A percentile compares a stretch with the other conserved stretches of the same genome.
Evolutionary conservation across 148 eudicot genomes (phyloP).

Genomic region (Heliosperma pusillum): DNA sequence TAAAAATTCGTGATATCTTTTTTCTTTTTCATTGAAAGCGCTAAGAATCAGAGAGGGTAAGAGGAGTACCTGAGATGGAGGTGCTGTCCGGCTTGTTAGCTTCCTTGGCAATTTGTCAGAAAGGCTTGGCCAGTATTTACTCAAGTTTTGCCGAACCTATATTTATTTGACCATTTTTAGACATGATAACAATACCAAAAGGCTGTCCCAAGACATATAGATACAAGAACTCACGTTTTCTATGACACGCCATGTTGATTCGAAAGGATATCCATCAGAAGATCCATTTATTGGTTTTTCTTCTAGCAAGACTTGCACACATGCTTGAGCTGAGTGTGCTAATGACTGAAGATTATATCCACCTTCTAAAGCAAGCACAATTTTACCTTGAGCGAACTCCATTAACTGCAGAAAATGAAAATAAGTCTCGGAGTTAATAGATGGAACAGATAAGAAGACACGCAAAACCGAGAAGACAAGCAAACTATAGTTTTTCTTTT

Average conservation of each 20-base stretch:
- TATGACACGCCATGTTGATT: constrained; percentile 90
- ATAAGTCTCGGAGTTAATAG: not conserved
- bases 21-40: not conserved
- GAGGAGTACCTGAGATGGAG: constrained; percentile 49
- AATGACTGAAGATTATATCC: constrained; percentile 87
- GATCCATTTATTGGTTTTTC: constrained; percentile 57
- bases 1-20: not conserved
- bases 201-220: not conserved
- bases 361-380: constrained; percentile 93
- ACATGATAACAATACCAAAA: not conserved
- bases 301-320: constrained; percentile 79
- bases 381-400: constrained; percentile 85
- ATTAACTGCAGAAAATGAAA: constrained; percentile 51
- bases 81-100: constrained; percentile 35
- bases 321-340: constrained; percentile 76
- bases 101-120: constrained; percentile 50
- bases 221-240: constrained; percentile 42
- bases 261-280: constrained; percentile 75
- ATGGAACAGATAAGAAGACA: not conserved
- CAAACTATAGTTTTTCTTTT: not conserved
- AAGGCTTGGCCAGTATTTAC: constrained; percentile 71
- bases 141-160: constrained; percentile 67
- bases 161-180: constrained; percentile 5
- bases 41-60: not conserved
- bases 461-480: not conserved